Base-by-base conservation (phyloP, 345 rosid species). In the Laguncularia racemosa region DNA sequence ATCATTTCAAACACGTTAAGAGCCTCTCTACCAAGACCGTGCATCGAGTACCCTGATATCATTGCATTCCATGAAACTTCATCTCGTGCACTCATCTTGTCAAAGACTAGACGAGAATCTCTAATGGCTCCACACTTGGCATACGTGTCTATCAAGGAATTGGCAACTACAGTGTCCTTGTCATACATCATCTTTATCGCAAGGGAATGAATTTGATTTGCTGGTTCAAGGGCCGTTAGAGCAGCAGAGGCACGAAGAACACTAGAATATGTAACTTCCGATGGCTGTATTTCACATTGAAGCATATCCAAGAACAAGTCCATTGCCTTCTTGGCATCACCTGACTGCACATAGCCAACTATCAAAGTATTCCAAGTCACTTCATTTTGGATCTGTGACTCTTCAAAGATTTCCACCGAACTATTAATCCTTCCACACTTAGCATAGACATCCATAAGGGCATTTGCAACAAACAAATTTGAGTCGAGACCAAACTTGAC, bases 131-230 rank as follows among this genome's bases (percentile, higher is more conserved):
- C 96, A 50, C 96, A 89, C 77, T 93, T 89, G 21, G 99, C 89
- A 68, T 93, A 89, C 97, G 89, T 93, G 67, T 89, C 92, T 59
- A 89, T 78, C 76, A 93, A 68, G 48, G 92, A 81, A 80, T 89
- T 93, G 44, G 70, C 73, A 10, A 85, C 97, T 49, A 81, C 84
- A 16, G 57, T 53, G 47, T 72, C 57, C 54, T 76, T 67, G 49
- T 78, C 83, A 66, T 84, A 77, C 6, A 28, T 77, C 33, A 84
- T 83, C 76, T 89, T 89, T 61, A 76, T 55, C 2, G 76, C 60
- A 61, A 85, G 58, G 16, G 83, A 68, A 71, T 87, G 97, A 71
- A 89, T 76, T 70, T 87, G 95, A 21, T 62, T 74, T 50, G 95
- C 95, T 20, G 78, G 79, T 51, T 84, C 88, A 66, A 87, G 56